These are phyloP conservation scores for Aspergillus conjunctus DNA, from an alignment of 495 filamentous ascomycete genomes.

Conservation along the genomic window DNA sequence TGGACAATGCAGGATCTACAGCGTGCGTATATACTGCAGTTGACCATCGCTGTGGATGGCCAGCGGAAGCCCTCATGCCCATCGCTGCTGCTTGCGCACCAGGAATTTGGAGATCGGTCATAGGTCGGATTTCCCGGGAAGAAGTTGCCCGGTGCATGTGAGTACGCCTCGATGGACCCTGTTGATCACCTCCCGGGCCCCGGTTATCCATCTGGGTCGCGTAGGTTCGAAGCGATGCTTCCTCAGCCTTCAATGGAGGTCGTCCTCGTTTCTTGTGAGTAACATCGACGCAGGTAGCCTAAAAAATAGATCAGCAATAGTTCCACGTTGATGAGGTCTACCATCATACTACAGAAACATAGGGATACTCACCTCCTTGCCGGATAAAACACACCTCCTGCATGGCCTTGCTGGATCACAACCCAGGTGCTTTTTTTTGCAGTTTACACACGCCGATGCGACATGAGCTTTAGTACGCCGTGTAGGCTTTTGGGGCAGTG, in stretches of 20 bases:
- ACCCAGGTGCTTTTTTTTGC: conserved; percentile 91
- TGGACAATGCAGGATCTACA: conserved; percentile 35
- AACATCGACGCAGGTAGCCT: conserved; percentile 91
- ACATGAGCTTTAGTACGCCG: conserved; percentile 94
- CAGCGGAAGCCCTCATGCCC: conserved; percentile 27
- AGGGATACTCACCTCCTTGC: conserved; percentile 60
- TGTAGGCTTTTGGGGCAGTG: conserved; percentile 61
- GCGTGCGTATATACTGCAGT: conserved; percentile 39
- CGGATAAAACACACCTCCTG: conserved; percentile 61
- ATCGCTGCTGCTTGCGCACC: conserved; percentile 27
- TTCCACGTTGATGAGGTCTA: background rate
- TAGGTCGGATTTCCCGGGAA: conserved; percentile 48
- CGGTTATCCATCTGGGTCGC: conserved; percentile 36
- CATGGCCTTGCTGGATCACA: conserved; percentile 70
- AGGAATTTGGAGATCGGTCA: conserved; percentile 45
- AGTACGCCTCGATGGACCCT: conserved; percentile 30
- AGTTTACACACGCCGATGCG: conserved; percentile 94
- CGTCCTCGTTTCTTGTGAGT: conserved; percentile 95
- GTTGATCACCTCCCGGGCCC: conserved; percentile 31
- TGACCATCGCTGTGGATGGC: conserved; percentile 43
- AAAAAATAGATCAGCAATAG: conserved; percentile 10
- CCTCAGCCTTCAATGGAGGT: conserved; percentile 87
- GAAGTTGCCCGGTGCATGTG: conserved; percentile 44
- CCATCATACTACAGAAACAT: conserved; percentile 21
- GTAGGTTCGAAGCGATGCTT: conserved; percentile 44